Percentiles rank a stretch among this genome's conserved stretches.
phyloP scores from a whole-genome alignment of 2,329 filamentous ascomycete species.

The Tolypocladium ovalisporum region DNA sequence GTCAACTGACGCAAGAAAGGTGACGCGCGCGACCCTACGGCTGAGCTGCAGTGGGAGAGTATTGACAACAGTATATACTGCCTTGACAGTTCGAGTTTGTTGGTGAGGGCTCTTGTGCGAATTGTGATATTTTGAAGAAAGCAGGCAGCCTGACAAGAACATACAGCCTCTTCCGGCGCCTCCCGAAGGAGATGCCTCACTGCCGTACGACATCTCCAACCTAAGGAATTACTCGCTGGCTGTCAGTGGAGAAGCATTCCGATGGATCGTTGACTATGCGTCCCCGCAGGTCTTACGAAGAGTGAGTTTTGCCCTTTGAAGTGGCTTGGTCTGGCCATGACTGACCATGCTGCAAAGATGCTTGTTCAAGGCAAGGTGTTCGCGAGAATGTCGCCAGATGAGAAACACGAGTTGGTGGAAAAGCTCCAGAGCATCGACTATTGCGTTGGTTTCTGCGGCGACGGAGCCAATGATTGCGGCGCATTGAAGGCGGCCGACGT shows the following conservation, averaged over 20 bases:
- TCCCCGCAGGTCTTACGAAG: constrained; percentile 65
- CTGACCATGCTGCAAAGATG: constrained; percentile 44
- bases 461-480: constrained; percentile 95
- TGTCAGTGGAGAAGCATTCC: constrained; percentile 86
- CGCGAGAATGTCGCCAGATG: constrained; percentile 96
- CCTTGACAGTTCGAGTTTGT: constrained; percentile 68
- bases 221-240: constrained; percentile 80
- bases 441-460: constrained; percentile 90
- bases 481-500: constrained; percentile 96
- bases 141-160: neutral
- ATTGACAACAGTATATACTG: constrained; percentile 76
- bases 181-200: constrained; percentile 63
- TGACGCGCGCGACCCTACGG: constrained; percentile 61
- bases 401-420: constrained; percentile 95
- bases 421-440: constrained; percentile 96
- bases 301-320: constrained; percentile 27
- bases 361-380: constrained; percentile 88
- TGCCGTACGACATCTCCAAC: constrained; percentile 76
- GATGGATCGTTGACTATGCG: constrained; percentile 91
- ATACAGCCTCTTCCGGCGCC: constrained; percentile 58
- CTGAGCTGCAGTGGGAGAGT: constrained; percentile 78
- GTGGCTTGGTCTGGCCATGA: neutral
- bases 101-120: constrained; percentile 31
- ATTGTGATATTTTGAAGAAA: neutral
- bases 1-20: constrained; percentile 30